A percentile compares a stretch with the other conserved stretches of the same genome.
phyloP scores from a whole-genome alignment of 164 flowering plant genomes.

The Stephania japonica region DNA sequence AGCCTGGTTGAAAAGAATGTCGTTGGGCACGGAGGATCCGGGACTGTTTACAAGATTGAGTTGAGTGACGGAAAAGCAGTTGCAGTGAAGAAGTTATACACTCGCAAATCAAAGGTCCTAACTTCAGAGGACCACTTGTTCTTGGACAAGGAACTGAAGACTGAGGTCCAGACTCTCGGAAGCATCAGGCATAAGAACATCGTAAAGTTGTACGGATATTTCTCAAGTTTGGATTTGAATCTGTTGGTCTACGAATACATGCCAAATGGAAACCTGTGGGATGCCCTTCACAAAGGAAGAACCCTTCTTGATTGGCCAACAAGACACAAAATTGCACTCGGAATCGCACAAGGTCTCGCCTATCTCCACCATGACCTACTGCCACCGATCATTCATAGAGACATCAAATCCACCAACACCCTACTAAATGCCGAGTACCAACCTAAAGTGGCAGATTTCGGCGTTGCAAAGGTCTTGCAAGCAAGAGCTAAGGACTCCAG shows the following conservation, averaged over 20 bases:
- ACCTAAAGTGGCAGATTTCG: constrained; percentile 96
- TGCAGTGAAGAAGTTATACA: constrained; percentile 90
- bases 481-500: constrained; percentile 74
- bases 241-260: constrained; percentile 88
- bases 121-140: constrained; percentile 39
- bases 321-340: constrained; percentile 77
- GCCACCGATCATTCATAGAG: constrained; percentile 82
- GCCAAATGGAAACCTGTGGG: constrained; percentile 96
- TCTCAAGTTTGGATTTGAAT: constrained; percentile 58
- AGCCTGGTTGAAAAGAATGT: constrained; percentile 72
- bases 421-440: constrained; percentile 63
- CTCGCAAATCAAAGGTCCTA: constrained; percentile 45
- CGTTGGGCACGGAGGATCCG: constrained; percentile 94
- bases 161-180: constrained; percentile 91
- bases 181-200: constrained; percentile 92
- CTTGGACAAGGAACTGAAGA: constrained; percentile 56
- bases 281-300: constrained; percentile 64
- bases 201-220: constrained; percentile 74
- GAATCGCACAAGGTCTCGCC: constrained; percentile 89
- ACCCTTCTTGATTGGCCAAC: constrained; percentile 72
- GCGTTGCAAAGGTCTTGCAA: constrained; percentile 87
- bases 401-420: constrained; percentile 87
- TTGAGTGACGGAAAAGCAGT: constrained; percentile 58
- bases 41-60: constrained; percentile 76
- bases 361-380: constrained; percentile 87